Evolutionary conservation across 352 stramenopile genomes (phyloP).

Genomic region (Pythium dissimile): DNA sequence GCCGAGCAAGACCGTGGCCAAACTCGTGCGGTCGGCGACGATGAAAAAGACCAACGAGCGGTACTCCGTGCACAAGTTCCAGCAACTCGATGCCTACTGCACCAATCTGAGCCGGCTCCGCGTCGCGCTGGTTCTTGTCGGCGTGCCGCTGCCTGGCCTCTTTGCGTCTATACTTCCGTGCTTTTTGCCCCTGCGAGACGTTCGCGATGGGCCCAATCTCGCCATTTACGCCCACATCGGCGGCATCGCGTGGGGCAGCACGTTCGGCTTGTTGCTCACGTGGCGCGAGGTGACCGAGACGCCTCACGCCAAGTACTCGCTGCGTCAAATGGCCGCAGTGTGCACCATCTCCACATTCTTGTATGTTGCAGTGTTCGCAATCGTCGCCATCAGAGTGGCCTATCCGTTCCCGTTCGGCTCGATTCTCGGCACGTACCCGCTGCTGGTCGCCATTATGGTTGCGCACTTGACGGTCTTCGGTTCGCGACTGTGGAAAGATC

Average conservation of each 20-base stretch:
- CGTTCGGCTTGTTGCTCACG: slow-evolving; percentile 11
- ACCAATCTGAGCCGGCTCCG: background rate
- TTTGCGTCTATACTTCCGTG: background rate
- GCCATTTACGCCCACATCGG: background rate
- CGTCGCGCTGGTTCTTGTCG: background rate
- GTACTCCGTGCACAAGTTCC: slow-evolving; percentile 1
- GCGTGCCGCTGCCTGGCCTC: slow-evolving; percentile 1
- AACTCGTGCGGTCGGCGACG: background rate
- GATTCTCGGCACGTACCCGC: background rate
- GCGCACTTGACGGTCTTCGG: slow-evolving; percentile 3
- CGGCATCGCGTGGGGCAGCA: background rate
- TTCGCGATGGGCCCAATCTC: slow-evolving; percentile 1
- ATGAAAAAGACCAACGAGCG: background rate
- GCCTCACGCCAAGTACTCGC: slow-evolving; percentile 8
- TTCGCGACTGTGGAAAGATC: slow-evolving; percentile 1
- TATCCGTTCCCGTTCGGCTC: slow-evolving; percentile 13
- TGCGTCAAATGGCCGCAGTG: background rate
- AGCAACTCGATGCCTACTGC: slow-evolving; percentile 7
- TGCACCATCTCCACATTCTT: background rate
- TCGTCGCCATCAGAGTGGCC: background rate
- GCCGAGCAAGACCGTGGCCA: no score
- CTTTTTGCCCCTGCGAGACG: background rate
- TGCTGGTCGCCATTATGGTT: background rate
- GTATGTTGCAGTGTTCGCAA: background rate
- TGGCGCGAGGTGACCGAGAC: slow-evolving; percentile 11